phyloP scores from a whole-genome alignment of 495 filamentous ascomycete genomes.

The Penicillium manginii region DNA sequence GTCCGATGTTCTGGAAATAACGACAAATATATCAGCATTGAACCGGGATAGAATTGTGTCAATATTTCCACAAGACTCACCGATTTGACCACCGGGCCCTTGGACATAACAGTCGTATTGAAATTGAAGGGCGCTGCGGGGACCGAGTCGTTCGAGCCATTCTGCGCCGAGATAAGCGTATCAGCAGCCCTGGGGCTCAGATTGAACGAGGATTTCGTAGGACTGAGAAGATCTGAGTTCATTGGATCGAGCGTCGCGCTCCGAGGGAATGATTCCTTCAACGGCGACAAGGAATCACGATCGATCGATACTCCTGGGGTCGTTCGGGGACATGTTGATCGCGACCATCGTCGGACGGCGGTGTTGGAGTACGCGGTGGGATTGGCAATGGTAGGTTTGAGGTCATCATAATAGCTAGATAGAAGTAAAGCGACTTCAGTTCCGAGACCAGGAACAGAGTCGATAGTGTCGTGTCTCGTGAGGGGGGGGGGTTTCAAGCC shows the following conservation, averaged over 20 bases:
- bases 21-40: constrained; percentile 15
- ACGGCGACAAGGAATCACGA: constrained; percentile 66
- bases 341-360: constrained; percentile 60
- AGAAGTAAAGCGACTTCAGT: constrained; percentile 4
- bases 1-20: constrained; percentile 71
- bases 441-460: constrained; percentile 32
- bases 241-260: constrained; percentile 31
- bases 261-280: constrained; percentile 53
- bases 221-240: constrained; percentile 39
- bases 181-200: constrained; percentile 36
- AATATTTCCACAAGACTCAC: constrained; percentile 49
- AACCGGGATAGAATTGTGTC: neutral
- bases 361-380: constrained; percentile 71
- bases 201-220: constrained; percentile 48
- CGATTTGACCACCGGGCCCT: constrained; percentile 76
- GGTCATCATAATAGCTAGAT: constrained; percentile 48
- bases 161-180: constrained; percentile 41
- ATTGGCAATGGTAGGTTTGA: constrained; percentile 63
- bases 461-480: constrained; percentile 29
- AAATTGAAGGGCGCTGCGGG: constrained; percentile 83
- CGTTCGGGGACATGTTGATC: constrained; percentile 29
- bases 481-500: constrained; percentile 58
- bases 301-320: constrained; percentile 52
- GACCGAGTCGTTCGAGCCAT: constrained; percentile 45
- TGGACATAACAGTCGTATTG: constrained; percentile 77